Conservation (phyloP, 352 stramenopile species). For the Thraustochytrium sp. region DNA sequence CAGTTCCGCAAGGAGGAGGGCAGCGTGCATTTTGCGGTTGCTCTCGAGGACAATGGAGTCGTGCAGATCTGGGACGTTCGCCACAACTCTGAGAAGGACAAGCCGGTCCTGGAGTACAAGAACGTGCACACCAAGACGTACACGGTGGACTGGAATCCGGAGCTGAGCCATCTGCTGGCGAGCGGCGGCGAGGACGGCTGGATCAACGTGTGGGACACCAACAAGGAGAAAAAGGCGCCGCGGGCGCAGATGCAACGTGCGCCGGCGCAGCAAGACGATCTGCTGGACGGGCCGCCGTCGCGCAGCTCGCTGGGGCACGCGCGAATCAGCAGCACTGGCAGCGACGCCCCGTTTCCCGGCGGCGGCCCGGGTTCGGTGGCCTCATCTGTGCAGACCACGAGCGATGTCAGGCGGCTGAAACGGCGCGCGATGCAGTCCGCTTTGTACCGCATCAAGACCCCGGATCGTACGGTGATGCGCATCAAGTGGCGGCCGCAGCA, state of each 20-base stretch:
- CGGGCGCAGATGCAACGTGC: background rate
- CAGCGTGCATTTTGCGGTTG: background rate
- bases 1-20: conserved; percentile 29
- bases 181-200: conserved; percentile 6
- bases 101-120: background rate
- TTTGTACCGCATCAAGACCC: background rate
- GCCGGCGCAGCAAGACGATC: background rate
- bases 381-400: too few species aligned
- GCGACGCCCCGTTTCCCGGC: too few species aligned
- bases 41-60: background rate
- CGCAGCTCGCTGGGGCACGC: too few species aligned
- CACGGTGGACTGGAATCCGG: conserved; percentile 32
- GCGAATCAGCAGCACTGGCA: too few species aligned
- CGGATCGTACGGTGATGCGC: background rate
- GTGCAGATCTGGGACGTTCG: conserved; percentile 33
- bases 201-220: conserved; percentile 23
- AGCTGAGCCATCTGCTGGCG: background rate
- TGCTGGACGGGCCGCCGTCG: too few species aligned
- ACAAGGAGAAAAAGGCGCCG: background rate
- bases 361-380: too few species aligned
- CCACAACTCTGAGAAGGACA: background rate
- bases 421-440: background rate
- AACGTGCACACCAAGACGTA: background rate
- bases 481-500: background rate
- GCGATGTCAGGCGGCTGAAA: background rate